Evolutionary conservation across 768 basidiomycete species (phyloP).

Genomic region (Podaxis sp.): DNA sequence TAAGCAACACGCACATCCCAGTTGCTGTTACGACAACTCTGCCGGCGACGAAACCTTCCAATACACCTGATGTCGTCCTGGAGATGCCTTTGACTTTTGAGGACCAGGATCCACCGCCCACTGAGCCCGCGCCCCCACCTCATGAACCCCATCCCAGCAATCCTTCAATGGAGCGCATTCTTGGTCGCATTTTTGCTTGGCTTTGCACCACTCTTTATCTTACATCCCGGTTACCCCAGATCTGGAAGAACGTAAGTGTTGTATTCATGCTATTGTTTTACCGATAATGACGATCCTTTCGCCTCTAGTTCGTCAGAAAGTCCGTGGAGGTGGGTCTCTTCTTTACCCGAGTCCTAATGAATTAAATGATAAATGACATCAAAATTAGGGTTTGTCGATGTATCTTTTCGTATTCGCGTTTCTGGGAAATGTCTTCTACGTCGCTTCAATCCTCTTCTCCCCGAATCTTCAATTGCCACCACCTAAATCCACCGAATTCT

Average conservation of each 20-base stretch:
- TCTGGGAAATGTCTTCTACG: constrained; percentile 91
- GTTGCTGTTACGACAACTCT: not conserved
- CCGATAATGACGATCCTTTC: constrained; percentile 9
- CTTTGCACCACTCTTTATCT: constrained; percentile 90
- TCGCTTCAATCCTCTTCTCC: constrained; percentile 82
- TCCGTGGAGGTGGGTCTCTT: constrained; percentile 69
- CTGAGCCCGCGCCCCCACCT: constrained; percentile 16
- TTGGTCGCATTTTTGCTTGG: constrained; percentile 96
- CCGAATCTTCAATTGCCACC: constrained; percentile 60
- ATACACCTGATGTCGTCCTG: not conserved
- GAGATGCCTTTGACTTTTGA: constrained; percentile 3
- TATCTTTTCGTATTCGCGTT: constrained; percentile 94
- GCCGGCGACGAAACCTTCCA: not conserved
- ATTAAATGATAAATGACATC: constrained; percentile 8
- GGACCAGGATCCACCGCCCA: constrained; percentile 3
- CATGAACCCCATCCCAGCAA: constrained; percentile 26
- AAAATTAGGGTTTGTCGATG: constrained; percentile 81
- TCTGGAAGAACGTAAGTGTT: constrained; percentile 94
- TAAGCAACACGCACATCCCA: not conserved
- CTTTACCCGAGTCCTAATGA: not conserved
- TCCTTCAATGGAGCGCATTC: constrained; percentile 52
- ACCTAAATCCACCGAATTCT: constrained; percentile 60
- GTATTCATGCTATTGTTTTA: not conserved
- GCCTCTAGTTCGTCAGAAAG: constrained; percentile 73
- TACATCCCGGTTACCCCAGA: constrained; percentile 92